Evolutionary conservation across 495 filamentous ascomycete species (phyloP).

Genomic region (Hyaloscypha finlandica): DNA sequence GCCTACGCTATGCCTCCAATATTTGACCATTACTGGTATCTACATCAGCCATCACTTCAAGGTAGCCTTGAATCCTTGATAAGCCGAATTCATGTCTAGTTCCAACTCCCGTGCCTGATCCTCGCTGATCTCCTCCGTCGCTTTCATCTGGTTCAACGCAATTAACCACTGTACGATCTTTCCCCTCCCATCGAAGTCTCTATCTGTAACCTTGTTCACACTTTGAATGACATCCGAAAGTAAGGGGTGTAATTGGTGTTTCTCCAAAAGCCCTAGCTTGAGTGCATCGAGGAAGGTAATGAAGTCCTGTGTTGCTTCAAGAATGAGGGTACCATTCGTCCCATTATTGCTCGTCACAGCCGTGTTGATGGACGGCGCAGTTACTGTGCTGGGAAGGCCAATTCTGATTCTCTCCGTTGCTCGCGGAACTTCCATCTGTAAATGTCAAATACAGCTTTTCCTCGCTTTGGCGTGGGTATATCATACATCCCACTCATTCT

Average conservation of each 20-base stretch:
- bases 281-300: constrained; percentile 97
- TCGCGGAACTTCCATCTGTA: constrained; percentile 87
- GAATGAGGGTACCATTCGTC: constrained; percentile 72
- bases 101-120: constrained; percentile 85
- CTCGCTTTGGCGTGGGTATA: constrained; percentile 16
- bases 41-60: constrained; percentile 44
- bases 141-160: constrained; percentile 93
- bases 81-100: constrained; percentile 87
- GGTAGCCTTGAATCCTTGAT: constrained; percentile 84
- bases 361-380: constrained; percentile 49
- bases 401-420: constrained; percentile 91
- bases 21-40: neutral
- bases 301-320: constrained; percentile 93
- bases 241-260: constrained; percentile 92
- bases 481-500: constrained; percentile 84
- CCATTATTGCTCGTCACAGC: constrained; percentile 45
- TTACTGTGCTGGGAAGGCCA: constrained; percentile 69
- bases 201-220: constrained; percentile 92
- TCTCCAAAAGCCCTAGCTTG: constrained; percentile 83
- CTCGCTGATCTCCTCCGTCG: constrained; percentile 85
- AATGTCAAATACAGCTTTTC: constrained; percentile 24
- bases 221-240: constrained; percentile 93
- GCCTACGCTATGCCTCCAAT: constrained; percentile 20
- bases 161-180: constrained; percentile 99
- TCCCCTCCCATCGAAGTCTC: constrained; percentile 88